Evolutionary conservation across 2,329 filamentous ascomycete species (phyloP), one percentile per base, ranked within the genome.

Genomic region (Fusarium nematophilum): DNA sequence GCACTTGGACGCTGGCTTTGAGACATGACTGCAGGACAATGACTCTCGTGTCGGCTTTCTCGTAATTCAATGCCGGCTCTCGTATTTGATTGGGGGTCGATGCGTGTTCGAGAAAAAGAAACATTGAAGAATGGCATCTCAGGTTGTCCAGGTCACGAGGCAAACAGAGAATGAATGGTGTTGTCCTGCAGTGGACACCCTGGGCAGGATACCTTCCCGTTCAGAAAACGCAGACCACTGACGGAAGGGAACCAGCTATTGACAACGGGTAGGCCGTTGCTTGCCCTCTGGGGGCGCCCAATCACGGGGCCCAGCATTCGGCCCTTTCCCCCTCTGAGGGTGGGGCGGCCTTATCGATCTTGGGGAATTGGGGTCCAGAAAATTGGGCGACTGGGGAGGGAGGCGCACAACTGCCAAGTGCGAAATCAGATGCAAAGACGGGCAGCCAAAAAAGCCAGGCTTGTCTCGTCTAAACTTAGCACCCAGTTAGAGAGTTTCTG

Each of bases 301-400:
- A 67, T 67, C 59, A 66, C 43, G 53, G 51, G 59, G 48, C 44
- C 38, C 51, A 11, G 31, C 45, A 66, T 53, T 68, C 65, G 65
- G 65, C 37, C 65, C 65, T 67, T 67, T 62, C 62, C 57, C 21
- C 61, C 48, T 17, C 33, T 26, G 39, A 17, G 45, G 36, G 49
- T 62, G 49, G 49, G 37, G 40, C 42, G 14, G 42, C 43, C 44
- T 64, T 65, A 66, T 66, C 52, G 52, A 64, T 68, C 65, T 64
- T 65, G 65, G 65, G 64, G 54, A 64, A 34, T n/a, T 18, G 21
- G 31, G 27, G 25, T 6, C 5, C 15, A n/a, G 6, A 10, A 18
- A 14, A 39, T 13, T 15, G 36, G 21, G 10, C 36, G 17, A 23
- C 21, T 25, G 13, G 36, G 36, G 14, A 38, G 36, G 36, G 14